These are phyloP conservation scores for Kalanchoe fedtschenkoi DNA, from an alignment of 164 flowering plant genomes.

Conservation along the genomic window DNA sequence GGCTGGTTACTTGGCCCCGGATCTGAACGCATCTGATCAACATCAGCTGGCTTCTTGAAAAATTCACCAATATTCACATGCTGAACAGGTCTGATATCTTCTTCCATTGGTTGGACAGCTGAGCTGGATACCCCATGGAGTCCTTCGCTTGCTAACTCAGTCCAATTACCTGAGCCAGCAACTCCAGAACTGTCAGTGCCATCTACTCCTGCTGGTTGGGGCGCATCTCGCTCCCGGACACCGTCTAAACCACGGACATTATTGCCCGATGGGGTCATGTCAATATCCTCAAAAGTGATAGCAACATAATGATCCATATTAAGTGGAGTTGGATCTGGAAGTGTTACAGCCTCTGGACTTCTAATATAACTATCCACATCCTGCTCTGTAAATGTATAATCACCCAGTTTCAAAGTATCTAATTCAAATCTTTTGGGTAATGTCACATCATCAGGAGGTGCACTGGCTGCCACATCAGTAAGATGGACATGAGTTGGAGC, in stretches of 20 bases:
- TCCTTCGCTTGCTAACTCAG: conserved; percentile 4
- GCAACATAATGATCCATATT: conserved; percentile 44
- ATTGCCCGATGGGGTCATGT: neutral
- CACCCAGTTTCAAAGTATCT: conserved; percentile 49
- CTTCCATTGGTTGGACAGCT: conserved; percentile 8
- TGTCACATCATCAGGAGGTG: conserved; percentile 64
- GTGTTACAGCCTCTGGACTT: conserved; percentile 63
- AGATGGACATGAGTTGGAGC: conserved; percentile 30
- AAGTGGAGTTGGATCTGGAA: conserved; percentile 50
- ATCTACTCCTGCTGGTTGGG: neutral
- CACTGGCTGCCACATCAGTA: conserved; percentile 53
- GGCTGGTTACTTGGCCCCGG: too few relatives aligned
- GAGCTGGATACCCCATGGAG: neutral
- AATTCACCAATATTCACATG: too few relatives aligned
- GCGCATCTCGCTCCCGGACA: neutral
- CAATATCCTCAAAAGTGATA: conserved; percentile 27
- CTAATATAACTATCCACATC: conserved; percentile 5
- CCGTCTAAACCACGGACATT: neutral
- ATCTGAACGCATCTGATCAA: too few relatives aligned
- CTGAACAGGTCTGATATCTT: conserved; percentile 3
- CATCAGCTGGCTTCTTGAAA: too few relatives aligned
- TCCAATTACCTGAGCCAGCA: conserved; percentile 9
- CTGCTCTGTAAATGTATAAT: conserved; percentile 12
- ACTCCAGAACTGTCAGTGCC: too few relatives aligned
- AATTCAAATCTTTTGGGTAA: conserved; percentile 64